Percentiles rank a stretch among this genome's conserved stretches.
Conservation (phyloP, 306 rosid genomes). For the Gleditsia sinensis region DNA sequence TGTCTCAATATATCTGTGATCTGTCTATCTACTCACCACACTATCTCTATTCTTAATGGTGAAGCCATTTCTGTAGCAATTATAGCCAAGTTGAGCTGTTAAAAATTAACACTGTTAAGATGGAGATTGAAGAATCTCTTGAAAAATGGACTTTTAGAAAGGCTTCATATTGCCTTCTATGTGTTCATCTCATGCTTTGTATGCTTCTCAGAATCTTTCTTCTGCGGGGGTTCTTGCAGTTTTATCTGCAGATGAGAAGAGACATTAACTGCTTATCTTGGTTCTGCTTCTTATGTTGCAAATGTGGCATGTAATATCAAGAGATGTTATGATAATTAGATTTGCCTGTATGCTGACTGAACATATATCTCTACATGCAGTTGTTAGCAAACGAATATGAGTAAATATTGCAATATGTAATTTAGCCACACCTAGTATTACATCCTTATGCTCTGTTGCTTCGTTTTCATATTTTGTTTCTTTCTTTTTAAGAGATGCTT, state of each 20-base stretch:
- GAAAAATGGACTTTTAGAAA: neutral
- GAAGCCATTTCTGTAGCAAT: neutral
- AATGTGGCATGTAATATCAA: neutral
- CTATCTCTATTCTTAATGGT: neutral
- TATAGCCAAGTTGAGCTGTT: neutral
- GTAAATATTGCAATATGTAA: neutral
- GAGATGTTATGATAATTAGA: neutral
- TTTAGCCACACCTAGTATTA: neutral
- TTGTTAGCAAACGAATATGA: neutral
- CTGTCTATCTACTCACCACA: neutral
- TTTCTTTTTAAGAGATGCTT: conserved; percentile 4
- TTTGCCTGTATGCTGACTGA: neutral
- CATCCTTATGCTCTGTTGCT: neutral
- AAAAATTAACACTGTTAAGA: neutral
- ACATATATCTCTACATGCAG: neutral
- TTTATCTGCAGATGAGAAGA: neutral
- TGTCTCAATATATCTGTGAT: neutral
- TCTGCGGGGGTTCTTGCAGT: neutral
- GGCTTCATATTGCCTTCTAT: neutral
- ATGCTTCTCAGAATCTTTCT: neutral
- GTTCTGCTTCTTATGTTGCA: neutral
- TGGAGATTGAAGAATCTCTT: neutral
- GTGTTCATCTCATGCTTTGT: neutral
- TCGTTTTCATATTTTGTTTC: neutral
- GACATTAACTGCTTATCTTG: neutral